Evolutionary conservation across 768 basidiomycete species (phyloP), one percentile per base, ranked within the genome.

Genomic region (Bullera alba): DNA sequence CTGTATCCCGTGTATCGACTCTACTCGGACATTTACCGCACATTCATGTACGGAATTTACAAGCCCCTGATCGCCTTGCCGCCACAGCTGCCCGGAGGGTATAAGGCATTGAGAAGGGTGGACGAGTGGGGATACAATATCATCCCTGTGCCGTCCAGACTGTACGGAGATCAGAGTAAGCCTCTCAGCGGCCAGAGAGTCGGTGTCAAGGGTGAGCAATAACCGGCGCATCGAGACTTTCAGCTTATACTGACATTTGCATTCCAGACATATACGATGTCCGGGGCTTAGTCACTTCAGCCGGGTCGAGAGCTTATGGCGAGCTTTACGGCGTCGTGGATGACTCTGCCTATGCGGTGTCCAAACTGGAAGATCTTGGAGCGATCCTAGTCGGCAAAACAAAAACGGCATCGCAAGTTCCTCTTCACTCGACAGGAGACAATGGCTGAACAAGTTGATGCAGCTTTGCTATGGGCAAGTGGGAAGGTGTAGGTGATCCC

Each of bases 311-410:
- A 29, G 73, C 75, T 0, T 75, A 54, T 45, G 56, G 44, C 23
- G 52, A 67, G 15, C 67, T 74, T 5, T 73, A 77, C 38, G 71
- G 75, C 2, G 57, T 64, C 3, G 73, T 75, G 25, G 62, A 66
- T 27, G 50, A 42, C 26, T 75, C 72, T 4, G 77, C 79, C 5
- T 72, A 76, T 4, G 73, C 78, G 0, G 63, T 82, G 16, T 73
- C 77, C 56, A 74, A 70, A 16, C 75, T 82, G 5, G 57, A 79
- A 26, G 72, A 75, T 44, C 73, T 76, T 30, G 80, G 80, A 21
- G 78, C 78, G 15, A 65, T 76, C 12, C 67, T 80, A 54, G 74
- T 82, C 2, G 80, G 80, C 29, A 82, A 80, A 61, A 76, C 77
- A 6, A 79, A 78, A 50, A 78, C 77, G 2, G 50, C 49, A 4